Base-by-base conservation (phyloP, 2,329 filamentous ascomycete species). In the Fusarium circinatum region DNA sequence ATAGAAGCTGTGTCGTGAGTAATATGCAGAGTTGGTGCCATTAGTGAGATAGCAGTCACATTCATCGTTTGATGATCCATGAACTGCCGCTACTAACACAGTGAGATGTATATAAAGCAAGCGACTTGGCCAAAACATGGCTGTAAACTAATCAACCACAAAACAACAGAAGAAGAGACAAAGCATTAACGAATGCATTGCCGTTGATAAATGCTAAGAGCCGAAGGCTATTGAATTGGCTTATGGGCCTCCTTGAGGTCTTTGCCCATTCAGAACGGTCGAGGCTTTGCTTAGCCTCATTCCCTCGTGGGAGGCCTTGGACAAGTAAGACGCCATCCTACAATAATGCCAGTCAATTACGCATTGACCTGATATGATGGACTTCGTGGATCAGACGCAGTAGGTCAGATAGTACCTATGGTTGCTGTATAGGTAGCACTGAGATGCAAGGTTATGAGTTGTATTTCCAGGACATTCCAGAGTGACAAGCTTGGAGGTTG, bases 21-120 rank as follows among this genome's bases (percentile, higher is more conserved):
- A 88, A 79, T 84, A 88, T 47, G 77, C 76, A 30, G 82, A 77
- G 48, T 80, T 81, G 18, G 82, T 84, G 49, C 82, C 84, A 72
- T 88, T 87, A 74, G 84, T 86, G 56, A 85, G 77, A 73, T 83
- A 89, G 76, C 87, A 88, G 63, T 81, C 80, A 77, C 87, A 89
- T 47, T 79, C 75, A 32, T 79, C 75, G 58, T 83, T 55, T 51
- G 67, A 61, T 45, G 61, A 68, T 49, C 56, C 62, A 28, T n/a
- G 42, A 34, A 41, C 47, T 9, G 44, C 20, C n/a, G 56, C 24
- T 8, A 39, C 48, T 32, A 77, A 49, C 18, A 64, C 32, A 24
- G 30, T 24, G 41, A 75, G 67, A 20, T 51, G 68, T 15, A 67
- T n/a, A 42, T 28, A 61, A 47, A 62, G 38, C 22, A 47, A 62